Evolutionary conservation across 495 filamentous ascomycete genomes (phyloP), one percentile per base, ranked within the genome.

Genomic region (Amphirosellinia nigrospora): DNA sequence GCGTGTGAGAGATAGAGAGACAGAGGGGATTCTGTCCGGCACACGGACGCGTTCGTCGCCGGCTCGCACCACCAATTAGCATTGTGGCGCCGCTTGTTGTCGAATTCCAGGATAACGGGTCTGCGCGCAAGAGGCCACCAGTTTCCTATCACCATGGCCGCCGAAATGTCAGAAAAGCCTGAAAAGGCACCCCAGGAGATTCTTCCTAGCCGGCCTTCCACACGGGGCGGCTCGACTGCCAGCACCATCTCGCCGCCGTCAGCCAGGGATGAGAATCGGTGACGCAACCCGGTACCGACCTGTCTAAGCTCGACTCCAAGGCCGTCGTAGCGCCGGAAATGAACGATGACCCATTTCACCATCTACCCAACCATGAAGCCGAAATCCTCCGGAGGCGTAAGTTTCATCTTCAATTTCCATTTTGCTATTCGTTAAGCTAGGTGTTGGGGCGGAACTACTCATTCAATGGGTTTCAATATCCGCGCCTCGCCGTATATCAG

Each of bases 231-330:
- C 43, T 81, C 81, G 9, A 71, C 34, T 4, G 34, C 50, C 6
- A 68, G 61, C 58, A 50, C 66, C 19, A n/a, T 52, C 32, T 26
- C 46, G 26, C 45, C 45, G 32, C 38, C 52, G 19, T 28, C 72
- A 9, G 52, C 65, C 28, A 66, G 70, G 38, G 72, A 50, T 11
- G 69, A 64, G 38, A 68, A 26, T 70, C 71, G 50, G 64, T 11
- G 10, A 4, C 52, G n/a, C 62, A 52, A 38, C 59, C 68, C 43
- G 59, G 32, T 7, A 30, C 63, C 16, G 60, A 72, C 19, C 68
- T 87, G 23, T 69, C 80, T 52, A 88, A 86, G 73, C 72, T 84
- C 50, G 88, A 90, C 77, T 86, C 86, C 26, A 81, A 85, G 64
- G 78, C 84, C 26, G 68, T 79, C 56, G 58, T 60, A 59, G 45